These are phyloP conservation scores for Aegilops bicornis DNA, from an alignment of 176 grass and related monocot genomes.

Conservation along the genomic window DNA sequence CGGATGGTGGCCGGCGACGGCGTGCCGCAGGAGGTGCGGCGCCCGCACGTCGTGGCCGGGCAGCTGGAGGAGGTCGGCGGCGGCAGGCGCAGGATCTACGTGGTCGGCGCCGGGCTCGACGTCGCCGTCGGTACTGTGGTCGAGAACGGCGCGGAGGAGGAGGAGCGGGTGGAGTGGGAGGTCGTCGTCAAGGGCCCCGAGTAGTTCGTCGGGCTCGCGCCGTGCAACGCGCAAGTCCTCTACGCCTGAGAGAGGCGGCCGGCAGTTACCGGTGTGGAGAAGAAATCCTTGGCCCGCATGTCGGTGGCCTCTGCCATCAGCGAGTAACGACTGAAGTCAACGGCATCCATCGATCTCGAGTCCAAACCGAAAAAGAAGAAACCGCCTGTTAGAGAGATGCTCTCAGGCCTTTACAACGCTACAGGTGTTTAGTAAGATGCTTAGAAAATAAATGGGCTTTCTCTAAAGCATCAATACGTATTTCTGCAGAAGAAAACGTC, in stretches of 20 bases:
- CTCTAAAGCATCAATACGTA: too few species aligned
- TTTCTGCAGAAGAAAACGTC: too few species aligned
- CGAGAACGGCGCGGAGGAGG: not conserved
- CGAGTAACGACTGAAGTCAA: not conserved
- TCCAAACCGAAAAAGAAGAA: not conserved
- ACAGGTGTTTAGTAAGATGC: too few species aligned
- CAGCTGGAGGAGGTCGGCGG: constrained; percentile 32
- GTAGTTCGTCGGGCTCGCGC: constrained; percentile 67
- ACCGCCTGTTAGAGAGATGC: too few species aligned
- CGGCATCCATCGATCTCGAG: not conserved
- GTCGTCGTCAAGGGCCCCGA: constrained; percentile 82
- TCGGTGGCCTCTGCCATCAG: not conserved
- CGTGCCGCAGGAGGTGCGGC: constrained; percentile 53
- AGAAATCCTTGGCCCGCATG: not conserved
- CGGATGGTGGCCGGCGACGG: constrained; percentile 52
- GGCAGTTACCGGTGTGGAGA: not conserved
- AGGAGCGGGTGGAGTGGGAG: constrained; percentile 75
- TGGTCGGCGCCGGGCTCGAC: constrained; percentile 73
- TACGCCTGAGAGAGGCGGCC: constrained; percentile 32
- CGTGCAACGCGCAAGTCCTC: constrained; percentile 85
- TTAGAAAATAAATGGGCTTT: too few species aligned
- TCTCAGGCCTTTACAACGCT: too few species aligned
- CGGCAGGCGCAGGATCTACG: constrained; percentile 47
- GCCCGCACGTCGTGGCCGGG: constrained; percentile 67
- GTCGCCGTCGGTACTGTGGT: constrained; percentile 50